These are phyloP conservation scores for Mycena crocata DNA, from an alignment of 768 basidiomycete species.

Conservation along the genomic window DNA sequence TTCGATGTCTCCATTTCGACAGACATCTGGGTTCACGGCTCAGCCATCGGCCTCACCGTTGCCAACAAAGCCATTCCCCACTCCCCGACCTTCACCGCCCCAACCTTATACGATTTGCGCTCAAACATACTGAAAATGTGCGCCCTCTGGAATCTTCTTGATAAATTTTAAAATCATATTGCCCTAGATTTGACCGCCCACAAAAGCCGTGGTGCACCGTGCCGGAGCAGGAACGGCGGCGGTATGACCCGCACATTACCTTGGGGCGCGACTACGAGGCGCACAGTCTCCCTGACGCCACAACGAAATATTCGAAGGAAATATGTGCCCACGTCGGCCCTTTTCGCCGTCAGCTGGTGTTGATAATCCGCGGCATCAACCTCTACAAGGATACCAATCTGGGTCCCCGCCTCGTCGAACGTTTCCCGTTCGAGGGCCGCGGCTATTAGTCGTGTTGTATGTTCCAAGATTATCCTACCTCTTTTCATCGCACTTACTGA, in stretches of 20 bases:
- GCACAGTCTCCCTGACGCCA: not conserved
- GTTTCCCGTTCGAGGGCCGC: slow-evolving; percentile 11
- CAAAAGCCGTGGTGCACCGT: not conserved
- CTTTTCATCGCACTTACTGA: not conserved
- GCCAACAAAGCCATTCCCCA: not conserved
- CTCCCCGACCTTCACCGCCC: not conserved
- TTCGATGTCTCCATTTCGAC: slow-evolving; percentile 13
- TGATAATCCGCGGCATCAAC: slow-evolving; percentile 13
- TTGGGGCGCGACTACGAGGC: slow-evolving; percentile 4
- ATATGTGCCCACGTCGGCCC: slow-evolving; percentile 6
- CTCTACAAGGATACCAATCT: slow-evolving; percentile 5
- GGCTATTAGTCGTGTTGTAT: not conserved
- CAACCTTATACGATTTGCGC: not conserved
- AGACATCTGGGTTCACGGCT: not conserved
- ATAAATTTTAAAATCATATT: too few species aligned
- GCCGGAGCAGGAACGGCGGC: not conserved
- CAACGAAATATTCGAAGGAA: not conserved
- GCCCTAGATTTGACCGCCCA: slow-evolving; percentile 7
- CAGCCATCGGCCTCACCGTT: slow-evolving; percentile 2
- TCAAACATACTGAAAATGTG: slow-evolving; percentile 13
- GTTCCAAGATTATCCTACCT: not conserved
- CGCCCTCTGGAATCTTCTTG: not conserved
- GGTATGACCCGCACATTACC: slow-evolving; percentile 12
- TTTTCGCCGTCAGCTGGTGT: slow-evolving; percentile 6
- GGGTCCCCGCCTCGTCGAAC: slow-evolving; percentile 2